phyloP scores from a whole-genome alignment of 192 early-diverging fungal genomes.

The Glomus cerebriforme region DNA sequence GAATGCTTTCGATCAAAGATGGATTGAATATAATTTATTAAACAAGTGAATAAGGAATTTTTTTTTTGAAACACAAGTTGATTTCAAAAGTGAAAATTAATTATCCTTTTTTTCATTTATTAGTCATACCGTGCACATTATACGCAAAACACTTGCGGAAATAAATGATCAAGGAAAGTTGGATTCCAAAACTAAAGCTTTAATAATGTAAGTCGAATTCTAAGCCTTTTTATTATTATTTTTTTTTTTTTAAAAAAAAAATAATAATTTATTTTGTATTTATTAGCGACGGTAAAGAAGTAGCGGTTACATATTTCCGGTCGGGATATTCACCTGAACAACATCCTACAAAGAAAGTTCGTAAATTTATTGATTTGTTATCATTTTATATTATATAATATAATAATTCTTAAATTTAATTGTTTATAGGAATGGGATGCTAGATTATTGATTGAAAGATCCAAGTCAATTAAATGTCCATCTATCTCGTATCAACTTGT shows the following conservation, averaged over 20 bases:
- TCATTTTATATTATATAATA: neutral
- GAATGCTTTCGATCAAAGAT: slow-evolving; percentile 92
- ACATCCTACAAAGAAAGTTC: slow-evolving; percentile 73
- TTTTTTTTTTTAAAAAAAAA: neutral
- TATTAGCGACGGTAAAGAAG: slow-evolving; percentile 67
- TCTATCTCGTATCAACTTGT: slow-evolving; percentile 88
- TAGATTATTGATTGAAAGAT: slow-evolving; percentile 80
- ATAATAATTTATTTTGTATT: neutral
- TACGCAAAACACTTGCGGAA: slow-evolving; percentile 70
- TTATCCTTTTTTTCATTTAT: slow-evolving; percentile 1
- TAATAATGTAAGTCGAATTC: slow-evolving; percentile 63
- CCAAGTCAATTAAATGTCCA: slow-evolving; percentile 85
- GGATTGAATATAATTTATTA: slow-evolving; percentile 80
- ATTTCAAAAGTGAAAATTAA: slow-evolving; percentile 7
- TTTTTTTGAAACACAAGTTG: slow-evolving; percentile 35
- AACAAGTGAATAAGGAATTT: slow-evolving; percentile 47
- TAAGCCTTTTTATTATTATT: neutral
- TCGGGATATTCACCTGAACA: slow-evolving; percentile 91
- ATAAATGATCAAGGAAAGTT: slow-evolving; percentile 63
- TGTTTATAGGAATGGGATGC: slow-evolving; percentile 84
- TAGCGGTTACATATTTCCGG: slow-evolving; percentile 89
- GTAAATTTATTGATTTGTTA: neutral
- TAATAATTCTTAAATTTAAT: neutral
- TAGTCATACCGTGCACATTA: slow-evolving; percentile 62
- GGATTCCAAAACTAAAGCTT: slow-evolving; percentile 53